These are phyloP conservation scores for Urostyla sp. DNA, from an alignment of 73 alveolate genomes.

Conservation along the genomic window DNA sequence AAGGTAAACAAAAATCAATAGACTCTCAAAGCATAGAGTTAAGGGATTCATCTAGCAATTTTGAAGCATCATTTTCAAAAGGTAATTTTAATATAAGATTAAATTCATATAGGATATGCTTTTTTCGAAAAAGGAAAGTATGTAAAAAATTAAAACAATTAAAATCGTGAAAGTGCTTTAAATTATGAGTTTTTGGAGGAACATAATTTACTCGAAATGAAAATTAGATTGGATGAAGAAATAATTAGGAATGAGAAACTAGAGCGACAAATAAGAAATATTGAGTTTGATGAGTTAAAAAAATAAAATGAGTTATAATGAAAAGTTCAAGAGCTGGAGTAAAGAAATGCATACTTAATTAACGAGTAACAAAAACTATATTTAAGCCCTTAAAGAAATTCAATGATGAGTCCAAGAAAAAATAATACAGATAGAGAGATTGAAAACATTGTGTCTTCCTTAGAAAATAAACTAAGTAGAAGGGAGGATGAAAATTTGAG, in stretches of 20 bases:
- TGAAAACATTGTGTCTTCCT: background rate
- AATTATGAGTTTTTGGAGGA: no score
- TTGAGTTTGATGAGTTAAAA: constrained; percentile 6
- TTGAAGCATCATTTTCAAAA: no score
- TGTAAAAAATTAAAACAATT: no score
- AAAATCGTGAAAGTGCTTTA: no score
- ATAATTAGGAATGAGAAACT: constrained; percentile 3
- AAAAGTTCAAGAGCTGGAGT: constrained; percentile 5
- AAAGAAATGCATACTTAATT: background rate
- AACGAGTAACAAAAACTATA: background rate
- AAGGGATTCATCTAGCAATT: no score
- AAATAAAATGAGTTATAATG: constrained; percentile 2
- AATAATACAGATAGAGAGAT: background rate
- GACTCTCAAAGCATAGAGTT: no score
- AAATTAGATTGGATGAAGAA: constrained; percentile 26
- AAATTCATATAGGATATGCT: no score
- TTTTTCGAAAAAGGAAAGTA: no score
- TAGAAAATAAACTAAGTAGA: background rate
- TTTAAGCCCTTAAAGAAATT: background rate
- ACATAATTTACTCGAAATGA: background rate
- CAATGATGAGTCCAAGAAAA: background rate
- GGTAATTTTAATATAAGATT: no score
- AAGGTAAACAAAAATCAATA: no score
- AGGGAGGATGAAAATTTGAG: constrained; percentile 10
- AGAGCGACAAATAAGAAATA: constrained; percentile 2